phyloP scores from a whole-genome alignment of 23 red algal genomes.

The Agarophyton chilense region DNA sequence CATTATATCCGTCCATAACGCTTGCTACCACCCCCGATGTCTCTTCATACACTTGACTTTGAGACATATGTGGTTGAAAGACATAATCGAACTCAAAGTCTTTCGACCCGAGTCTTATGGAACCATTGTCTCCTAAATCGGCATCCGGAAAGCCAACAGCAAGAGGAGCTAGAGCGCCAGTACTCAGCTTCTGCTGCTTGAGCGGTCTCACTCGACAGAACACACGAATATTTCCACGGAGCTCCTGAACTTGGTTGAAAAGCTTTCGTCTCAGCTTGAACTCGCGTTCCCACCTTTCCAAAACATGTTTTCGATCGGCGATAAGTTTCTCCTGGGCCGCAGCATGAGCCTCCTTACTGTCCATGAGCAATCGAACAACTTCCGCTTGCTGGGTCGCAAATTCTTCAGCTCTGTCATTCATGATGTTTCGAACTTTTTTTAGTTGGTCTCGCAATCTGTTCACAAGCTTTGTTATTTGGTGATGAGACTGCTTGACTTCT shows the following conservation, averaged over 20 bases:
- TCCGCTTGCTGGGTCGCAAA: conserved; percentile 43
- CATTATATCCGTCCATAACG: conserved; percentile 96
- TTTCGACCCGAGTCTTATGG: conserved; percentile 50
- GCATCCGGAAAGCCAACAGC: conserved; percentile 48
- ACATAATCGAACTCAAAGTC: conserved; percentile 94
- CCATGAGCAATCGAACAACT: conserved; percentile 52
- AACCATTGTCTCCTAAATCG: conserved; percentile 35
- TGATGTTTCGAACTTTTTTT: conserved; percentile 15
- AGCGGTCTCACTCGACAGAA: conserved; percentile 92
- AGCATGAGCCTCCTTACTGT: conserved; percentile 39
- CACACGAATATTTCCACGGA: conserved; percentile 98
- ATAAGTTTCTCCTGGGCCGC: conserved; percentile 28
- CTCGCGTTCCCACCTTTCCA: conserved; percentile 69
- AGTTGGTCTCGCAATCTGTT: conserved; percentile 41
- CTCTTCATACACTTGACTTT: conserved; percentile 86
- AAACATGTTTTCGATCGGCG: neutral
- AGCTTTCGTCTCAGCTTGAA: conserved; percentile 84
- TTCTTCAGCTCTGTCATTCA: conserved; percentile 52
- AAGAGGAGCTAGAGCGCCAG: neutral
- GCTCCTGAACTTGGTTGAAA: conserved; percentile 94
- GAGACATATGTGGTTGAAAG: conserved; percentile 61
- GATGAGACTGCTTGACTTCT: conserved; percentile 8
- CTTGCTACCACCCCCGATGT: conserved; percentile 82
- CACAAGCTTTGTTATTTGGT: conserved; percentile 20
- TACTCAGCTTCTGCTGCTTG: conserved; percentile 10